Conservation (phyloP, 495 filamentous ascomycete species). For the Talaromyces adpressus region DNA sequence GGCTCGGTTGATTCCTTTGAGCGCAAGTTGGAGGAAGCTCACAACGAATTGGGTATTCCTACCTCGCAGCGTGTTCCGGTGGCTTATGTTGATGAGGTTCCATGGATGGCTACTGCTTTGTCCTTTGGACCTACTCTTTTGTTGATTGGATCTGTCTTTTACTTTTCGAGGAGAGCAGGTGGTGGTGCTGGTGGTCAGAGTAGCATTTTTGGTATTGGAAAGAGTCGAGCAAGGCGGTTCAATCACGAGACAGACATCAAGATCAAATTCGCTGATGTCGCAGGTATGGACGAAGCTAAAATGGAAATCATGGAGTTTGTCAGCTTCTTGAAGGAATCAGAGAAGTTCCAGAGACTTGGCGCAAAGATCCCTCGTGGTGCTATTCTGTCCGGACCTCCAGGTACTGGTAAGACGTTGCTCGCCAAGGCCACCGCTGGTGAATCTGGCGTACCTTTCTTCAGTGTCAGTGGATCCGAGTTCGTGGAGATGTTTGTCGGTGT, state of each 20-base stretch:
- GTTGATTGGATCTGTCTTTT: slow-evolving; percentile 74
- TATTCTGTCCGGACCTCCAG: slow-evolving; percentile 91
- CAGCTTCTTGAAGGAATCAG: slow-evolving; percentile 86
- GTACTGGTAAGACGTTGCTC: slow-evolving; percentile 95
- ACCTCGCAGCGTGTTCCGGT: slow-evolving; percentile 82
- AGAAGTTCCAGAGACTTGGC: slow-evolving; percentile 83
- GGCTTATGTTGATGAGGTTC: slow-evolving; percentile 71
- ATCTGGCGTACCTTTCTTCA: slow-evolving; percentile 96
- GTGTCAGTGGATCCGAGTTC: slow-evolving; percentile 96
- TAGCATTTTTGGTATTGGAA: slow-evolving; percentile 90
- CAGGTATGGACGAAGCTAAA: slow-evolving; percentile 98
- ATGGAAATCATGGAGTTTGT: slow-evolving; percentile 99
- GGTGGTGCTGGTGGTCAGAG: slow-evolving; percentile 58
- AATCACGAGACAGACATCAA: slow-evolving; percentile 95
- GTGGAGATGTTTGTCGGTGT: slow-evolving; percentile 99
- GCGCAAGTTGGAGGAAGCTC: slow-evolving; percentile 75
- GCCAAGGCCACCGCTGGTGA: slow-evolving; percentile 97
- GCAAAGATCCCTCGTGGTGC: slow-evolving; percentile 97
- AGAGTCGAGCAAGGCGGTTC: slow-evolving; percentile 91
- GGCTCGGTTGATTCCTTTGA: slow-evolving; percentile 93
- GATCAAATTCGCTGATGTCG: slow-evolving; percentile 94
- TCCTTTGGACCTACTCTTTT: slow-evolving; percentile 81
- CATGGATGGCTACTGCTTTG: slow-evolving; percentile 54
- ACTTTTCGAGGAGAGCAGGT: slow-evolving; percentile 58
- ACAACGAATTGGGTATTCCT: slow-evolving; percentile 79